These are phyloP conservation scores for Helianthus annuus DNA, from an alignment of 129 eudicot species.

Conservation along the genomic window HanXRQr2.0-SUNRISE NC_035438.2:145603277-145603776, in stretches of 20 bases:
- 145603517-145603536: conserved; percentile 68
- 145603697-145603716: conserved; percentile 88
- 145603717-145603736: conserved; percentile 77
- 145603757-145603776: conserved; percentile 16
- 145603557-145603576: conserved; percentile 78
- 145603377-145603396: conserved; percentile 65
- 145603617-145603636: conserved; percentile 2
- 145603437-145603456: conserved; percentile 13
- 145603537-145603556: conserved; percentile 58
- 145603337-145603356: conserved; percentile 61
- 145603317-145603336: conserved; percentile 55
- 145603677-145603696: conserved; percentile 72
- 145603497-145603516: conserved; percentile 65
- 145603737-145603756: conserved; percentile 63
- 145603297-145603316: conserved; percentile 30
- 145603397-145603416: conserved; percentile 77
- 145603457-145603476: conserved; percentile 3
- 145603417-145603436: conserved; percentile 17
- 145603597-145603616: conserved; percentile 5
- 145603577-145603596: conserved; percentile 45
- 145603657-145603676: conserved; percentile 76
- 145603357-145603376: conserved; percentile 68
- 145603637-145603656: conserved; percentile 42
- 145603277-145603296: background rate
- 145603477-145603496: conserved; percentile 20